phyloP scores from a whole-genome alignment of 495 filamentous ascomycete species.

The Letharia lupina region DNA sequence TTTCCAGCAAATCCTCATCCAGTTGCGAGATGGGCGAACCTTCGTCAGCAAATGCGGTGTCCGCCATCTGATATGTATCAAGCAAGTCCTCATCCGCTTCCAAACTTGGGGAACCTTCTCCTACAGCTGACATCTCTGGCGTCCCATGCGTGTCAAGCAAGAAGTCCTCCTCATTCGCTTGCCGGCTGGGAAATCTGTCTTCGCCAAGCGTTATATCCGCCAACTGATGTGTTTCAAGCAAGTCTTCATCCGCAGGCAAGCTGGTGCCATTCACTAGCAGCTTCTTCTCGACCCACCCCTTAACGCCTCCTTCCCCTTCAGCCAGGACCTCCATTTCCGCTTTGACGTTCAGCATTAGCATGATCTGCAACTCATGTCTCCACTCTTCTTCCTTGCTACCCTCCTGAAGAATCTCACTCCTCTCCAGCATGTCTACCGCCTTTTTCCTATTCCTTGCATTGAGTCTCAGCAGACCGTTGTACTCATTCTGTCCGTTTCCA shows the following conservation, averaged over 20 bases:
- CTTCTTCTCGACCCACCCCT: conserved; percentile 53
- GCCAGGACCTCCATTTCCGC: conserved; percentile 84
- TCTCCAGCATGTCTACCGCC: conserved; percentile 56
- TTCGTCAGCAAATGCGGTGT: background rate
- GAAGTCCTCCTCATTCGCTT: conserved; percentile 26
- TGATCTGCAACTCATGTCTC: conserved; percentile 64
- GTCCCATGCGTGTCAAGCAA: background rate
- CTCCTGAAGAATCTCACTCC: conserved; percentile 39
- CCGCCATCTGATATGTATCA: background rate
- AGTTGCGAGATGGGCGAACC: background rate
- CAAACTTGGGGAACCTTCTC: background rate
- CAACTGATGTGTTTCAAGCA: background rate
- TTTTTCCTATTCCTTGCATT: conserved; percentile 59
- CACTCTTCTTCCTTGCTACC: conserved; percentile 46
- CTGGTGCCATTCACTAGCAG: conserved; percentile 17
- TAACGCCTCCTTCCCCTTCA: conserved; percentile 47
- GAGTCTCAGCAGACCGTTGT: conserved; percentile 45
- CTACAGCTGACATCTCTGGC: background rate
- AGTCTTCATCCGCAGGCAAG: background rate
- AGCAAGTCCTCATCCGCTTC: background rate
- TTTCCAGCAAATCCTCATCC: background rate
- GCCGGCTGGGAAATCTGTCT: background rate
- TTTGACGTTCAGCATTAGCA: conserved; percentile 81
- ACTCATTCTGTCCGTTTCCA: conserved; percentile 20
- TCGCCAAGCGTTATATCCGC: background rate